Base-by-base conservation (phyloP, 352 stramenopile species). In the Phytophthora sojae region DNA sequence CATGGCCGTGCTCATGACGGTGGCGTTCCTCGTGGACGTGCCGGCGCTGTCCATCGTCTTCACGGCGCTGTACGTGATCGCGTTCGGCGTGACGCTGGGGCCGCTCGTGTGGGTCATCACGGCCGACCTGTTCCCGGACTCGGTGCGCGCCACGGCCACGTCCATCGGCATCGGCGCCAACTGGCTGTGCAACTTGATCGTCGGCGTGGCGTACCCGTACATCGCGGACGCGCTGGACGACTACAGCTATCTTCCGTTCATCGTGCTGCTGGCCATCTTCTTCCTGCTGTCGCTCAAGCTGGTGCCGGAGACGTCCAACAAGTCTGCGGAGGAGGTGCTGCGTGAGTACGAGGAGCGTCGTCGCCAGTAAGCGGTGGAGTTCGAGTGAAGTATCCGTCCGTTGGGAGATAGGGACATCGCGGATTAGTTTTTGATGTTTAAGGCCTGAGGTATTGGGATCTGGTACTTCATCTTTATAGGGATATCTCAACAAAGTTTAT, bases 241-340 rank as follows among this genome's bases (percentile, higher is more conserved):
- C 72, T 73, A 77, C 12, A 65, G 64, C 8, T 84, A 85, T 44
- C 2, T 86, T 44, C 70, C 78, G 21, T 85, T 87, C 70, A 64
- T 90, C 39, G 57, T 64, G 2, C 67, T 71, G 30, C 58, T 89
- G 26, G 68, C 67, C 21, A 11, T 85, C 29, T 82, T 82, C 66
- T 77, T 72, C 49, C 1, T 72, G 12, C 85, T 83, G 60, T 69
- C 75, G 57, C 65, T 69, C 32, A 70, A 70, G 44, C 57, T 64
- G 19, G 61, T 90, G 6, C 82, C 82, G n/a, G 82, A 90, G 63
- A 90, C 82, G n/a, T 76, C 68, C 21, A 72, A 75, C 50, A 85
- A 85, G 47, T 83, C 82, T 6, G 77, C 57, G 44, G 70, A 86
- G 14, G 78, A 86, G 60, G 86, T 90, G 60, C 74, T 77, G 23